Base-by-base conservation (phyloP, 805 yeast species). In the Yarrowia keelungensis region DNA sequence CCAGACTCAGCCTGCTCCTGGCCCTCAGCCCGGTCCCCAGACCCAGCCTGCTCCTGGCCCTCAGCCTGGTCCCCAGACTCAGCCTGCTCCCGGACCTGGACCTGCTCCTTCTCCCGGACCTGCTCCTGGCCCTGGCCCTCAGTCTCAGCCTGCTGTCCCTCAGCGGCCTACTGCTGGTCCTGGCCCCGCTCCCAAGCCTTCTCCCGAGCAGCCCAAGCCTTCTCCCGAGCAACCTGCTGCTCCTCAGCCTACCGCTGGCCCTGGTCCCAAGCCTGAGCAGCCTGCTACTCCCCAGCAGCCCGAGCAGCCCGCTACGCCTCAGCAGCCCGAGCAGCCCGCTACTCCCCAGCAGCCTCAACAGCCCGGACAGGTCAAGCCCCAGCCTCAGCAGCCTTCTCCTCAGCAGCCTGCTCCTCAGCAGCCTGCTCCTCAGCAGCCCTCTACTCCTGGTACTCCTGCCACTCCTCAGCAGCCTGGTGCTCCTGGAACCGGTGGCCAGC, bases 41-140 rank as follows among this genome's bases (percentile, higher is more conserved):
- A 26, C 51, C 5, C 14, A 11, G n/a, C 53, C 53, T 47, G 36
- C 38, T 26, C 38, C 38, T 47, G 26, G 15, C n/a, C 51, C 51
- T 15, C n/a, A 49, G 39, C 54, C 54, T 9, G 36, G 16, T 14
- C 53, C 53, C 3, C 16, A 47, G 38, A 19, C 46, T 8, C 36
- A 22, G 36, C 51, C 51, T 47, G 10, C 56, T 35, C 26, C 41
- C 11, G 56, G 15, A 2, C 56, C 51, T 26, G 51, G 16, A 3
- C 51, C 51, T 8, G 51, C 36, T 16, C 47, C 47, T 42, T 46
- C 49, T 26, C 46, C 46, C 19, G 19, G 19, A 9, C 51, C 51
- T 49, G 39, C 35, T 12, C 50, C 50, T 5, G 51, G 19, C 19
- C 53, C 50, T 46, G 50, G 50, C 5, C 50, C 53, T 49, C 53